These are phyloP conservation scores for Paxillus involutus DNA, from an alignment of 768 basidiomycete genomes.

Conservation along the genomic window DNA sequence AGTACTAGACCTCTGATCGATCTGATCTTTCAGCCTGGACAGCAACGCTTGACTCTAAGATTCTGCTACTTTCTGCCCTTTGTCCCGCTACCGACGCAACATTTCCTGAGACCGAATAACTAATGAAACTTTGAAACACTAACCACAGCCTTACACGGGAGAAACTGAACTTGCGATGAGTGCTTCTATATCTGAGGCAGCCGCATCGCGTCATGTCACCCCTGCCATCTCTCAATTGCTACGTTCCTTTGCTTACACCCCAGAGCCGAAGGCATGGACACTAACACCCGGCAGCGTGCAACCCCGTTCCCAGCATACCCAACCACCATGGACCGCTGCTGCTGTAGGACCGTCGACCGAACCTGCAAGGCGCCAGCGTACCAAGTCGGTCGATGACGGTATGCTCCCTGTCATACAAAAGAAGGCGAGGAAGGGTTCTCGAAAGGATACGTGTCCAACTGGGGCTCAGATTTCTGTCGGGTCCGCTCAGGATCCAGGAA, in stretches of 20 bases:
- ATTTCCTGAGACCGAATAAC: too few relatives aligned
- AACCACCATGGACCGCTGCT: background rate
- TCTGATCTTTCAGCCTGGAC: too few relatives aligned
- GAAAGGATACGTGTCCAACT: background rate
- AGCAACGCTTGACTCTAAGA: too few relatives aligned
- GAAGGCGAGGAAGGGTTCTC: background rate
- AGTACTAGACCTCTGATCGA: too few relatives aligned
- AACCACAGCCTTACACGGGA: too few relatives aligned
- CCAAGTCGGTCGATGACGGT: background rate
- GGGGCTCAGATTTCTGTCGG: too few relatives aligned
- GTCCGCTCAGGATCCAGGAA: too few relatives aligned
- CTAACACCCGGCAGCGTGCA: background rate
- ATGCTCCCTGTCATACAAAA: background rate
- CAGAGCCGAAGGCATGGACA: background rate
- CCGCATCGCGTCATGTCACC: background rate
- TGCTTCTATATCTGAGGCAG: background rate
- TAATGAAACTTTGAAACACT: too few relatives aligned
- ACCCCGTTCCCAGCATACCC: background rate
- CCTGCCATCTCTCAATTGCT: slow-evolving; percentile 8
- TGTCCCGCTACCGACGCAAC: too few relatives aligned
- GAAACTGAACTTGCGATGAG: too few relatives aligned
- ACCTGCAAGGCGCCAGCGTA: slow-evolving; percentile 3
- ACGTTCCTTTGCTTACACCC: slow-evolving; percentile 16
- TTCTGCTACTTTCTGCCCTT: too few relatives aligned
- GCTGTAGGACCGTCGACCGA: background rate